phyloP scores from a whole-genome alignment of 441 rosid species.

The Corymbia citriodora region DNA sequence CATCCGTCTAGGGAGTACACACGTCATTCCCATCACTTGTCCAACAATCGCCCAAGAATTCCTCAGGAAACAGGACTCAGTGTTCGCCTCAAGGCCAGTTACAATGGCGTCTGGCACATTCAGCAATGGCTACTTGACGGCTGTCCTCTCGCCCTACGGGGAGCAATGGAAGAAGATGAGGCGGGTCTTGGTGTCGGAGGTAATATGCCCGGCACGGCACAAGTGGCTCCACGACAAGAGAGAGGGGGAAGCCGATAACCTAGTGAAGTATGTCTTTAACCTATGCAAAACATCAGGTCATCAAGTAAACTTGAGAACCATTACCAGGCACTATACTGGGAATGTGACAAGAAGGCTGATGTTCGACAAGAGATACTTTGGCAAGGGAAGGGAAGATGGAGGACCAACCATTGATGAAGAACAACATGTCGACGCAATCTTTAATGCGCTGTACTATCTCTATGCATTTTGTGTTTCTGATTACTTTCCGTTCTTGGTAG shows the following conservation, averaged over 20 bases:
- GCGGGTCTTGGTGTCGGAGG: not conserved
- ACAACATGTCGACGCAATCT: not conserved
- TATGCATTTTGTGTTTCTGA: not conserved
- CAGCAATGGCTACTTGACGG: not conserved
- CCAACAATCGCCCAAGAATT: not conserved
- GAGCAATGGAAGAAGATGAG: not conserved
- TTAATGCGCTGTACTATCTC: not conserved
- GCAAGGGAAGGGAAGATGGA: not conserved
- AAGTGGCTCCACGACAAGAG: not conserved
- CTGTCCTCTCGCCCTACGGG: not conserved
- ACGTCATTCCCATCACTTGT: not conserved
- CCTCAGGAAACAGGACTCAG: not conserved
- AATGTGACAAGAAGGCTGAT: not conserved
- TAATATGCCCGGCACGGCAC: not conserved
- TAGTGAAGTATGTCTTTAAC: not conserved
- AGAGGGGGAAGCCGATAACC: not conserved
- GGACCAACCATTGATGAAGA: not conserved
- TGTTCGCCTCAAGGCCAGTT: not conserved
- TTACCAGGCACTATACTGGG: not conserved
- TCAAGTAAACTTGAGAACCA: not conserved
- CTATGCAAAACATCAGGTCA: not conserved
- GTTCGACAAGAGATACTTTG: not conserved
- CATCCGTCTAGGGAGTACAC: not conserved
- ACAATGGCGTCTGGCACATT: not conserved
- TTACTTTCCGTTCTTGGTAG: not conserved